Evolutionary conservation across 2,329 filamentous ascomycete genomes (phyloP), one percentile per base, ranked within the genome.

Genomic region (Pseudogymnoascus sp.): DNA sequence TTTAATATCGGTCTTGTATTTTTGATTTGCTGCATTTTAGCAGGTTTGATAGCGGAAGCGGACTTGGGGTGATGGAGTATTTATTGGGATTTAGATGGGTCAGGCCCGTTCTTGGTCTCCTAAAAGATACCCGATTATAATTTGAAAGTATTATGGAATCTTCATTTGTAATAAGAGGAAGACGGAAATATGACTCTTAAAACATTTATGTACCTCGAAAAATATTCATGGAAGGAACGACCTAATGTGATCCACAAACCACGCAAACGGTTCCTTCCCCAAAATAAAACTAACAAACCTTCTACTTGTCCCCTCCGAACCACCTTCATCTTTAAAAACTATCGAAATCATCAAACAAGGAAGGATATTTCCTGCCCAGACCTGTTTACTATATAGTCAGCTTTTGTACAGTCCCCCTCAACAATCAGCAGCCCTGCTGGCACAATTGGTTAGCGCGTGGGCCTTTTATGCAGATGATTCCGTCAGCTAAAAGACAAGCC

Each of bases 401-500:
- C 2, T 52, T 52, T 52, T 1, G 26, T 10, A n/a, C 45, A 52
- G 45, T 30, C 45, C 45, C 26, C 13, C 45, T 8, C 45, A 52
- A 52, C 45, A 30, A 52, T 15, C 45, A 52, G 26, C 45, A 52
- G 45, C 45, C 45, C 45, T 52, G 45, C 45, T 52, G 45, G 45
- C 45, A 52, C 45, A 52, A 52, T 52, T 52, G 45, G 45, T 52
- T 52, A 52, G 45, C 45, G 45, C 45, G 45, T 52, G 45, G 45
- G 45, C 45, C 45, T 52, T 52, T 52, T 52, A 52, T 13, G 45
- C 45, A 30, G 45, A 33, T 52, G 26, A 52, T 52, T 52, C 21
- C 26, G 6, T 52, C 45, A 52, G 45, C 45, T 52, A 52, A 52
- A 52, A 52, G 45, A 13, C 21, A 52, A 52, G 45, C 45, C 45